These are phyloP conservation scores for Termitomyces sp. DNA, from an alignment of 768 basidiomycete genomes.

Conservation along the genomic window DNA sequence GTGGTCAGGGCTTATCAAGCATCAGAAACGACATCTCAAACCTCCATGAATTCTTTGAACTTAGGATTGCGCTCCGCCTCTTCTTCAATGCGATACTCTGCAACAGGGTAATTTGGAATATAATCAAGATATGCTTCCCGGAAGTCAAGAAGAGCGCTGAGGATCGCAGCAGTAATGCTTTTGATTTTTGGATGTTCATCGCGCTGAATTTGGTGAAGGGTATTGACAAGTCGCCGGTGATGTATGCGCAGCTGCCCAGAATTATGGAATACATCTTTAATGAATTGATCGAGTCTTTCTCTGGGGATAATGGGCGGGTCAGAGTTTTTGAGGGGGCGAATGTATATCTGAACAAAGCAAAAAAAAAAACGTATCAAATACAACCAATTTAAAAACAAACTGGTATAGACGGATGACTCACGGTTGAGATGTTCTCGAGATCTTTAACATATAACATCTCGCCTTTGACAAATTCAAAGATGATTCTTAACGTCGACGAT, in stretches of 20 bases:
- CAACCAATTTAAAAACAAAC: neutral
- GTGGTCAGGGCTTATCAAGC: neutral
- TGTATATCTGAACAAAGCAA: slow-evolving; percentile 66
- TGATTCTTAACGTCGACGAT: slow-evolving; percentile 46
- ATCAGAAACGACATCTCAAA: slow-evolving; percentile 21
- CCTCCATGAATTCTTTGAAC: slow-evolving; percentile 81
- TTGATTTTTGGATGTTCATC: slow-evolving; percentile 81
- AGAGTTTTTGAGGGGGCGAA: slow-evolving; percentile 66
- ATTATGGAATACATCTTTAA: slow-evolving; percentile 88
- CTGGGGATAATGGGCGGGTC: slow-evolving; percentile 77
- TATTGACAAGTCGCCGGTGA: slow-evolving; percentile 72
- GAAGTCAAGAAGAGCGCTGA: slow-evolving; percentile 89
- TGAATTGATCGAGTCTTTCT: slow-evolving; percentile 68
- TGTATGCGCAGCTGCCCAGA: slow-evolving; percentile 70
- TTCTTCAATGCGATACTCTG: slow-evolving; percentile 81
- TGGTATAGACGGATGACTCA: slow-evolving; percentile 29
- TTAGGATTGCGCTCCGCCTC: slow-evolving; percentile 76
- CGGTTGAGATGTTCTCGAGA: slow-evolving; percentile 79
- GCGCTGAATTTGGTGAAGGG: slow-evolving; percentile 79
- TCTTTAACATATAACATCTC: slow-evolving; percentile 98
- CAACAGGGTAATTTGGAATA: slow-evolving; percentile 88
- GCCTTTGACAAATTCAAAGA: slow-evolving; percentile 92
- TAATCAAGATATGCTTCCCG: slow-evolving; percentile 92
- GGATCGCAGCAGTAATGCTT: slow-evolving; percentile 79
- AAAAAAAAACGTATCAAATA: neutral